Evolutionary conservation across 2,329 filamentous ascomycete genomes (phyloP), one percentile per base, ranked within the genome.

Genomic region (Metarhizium album): DNA sequence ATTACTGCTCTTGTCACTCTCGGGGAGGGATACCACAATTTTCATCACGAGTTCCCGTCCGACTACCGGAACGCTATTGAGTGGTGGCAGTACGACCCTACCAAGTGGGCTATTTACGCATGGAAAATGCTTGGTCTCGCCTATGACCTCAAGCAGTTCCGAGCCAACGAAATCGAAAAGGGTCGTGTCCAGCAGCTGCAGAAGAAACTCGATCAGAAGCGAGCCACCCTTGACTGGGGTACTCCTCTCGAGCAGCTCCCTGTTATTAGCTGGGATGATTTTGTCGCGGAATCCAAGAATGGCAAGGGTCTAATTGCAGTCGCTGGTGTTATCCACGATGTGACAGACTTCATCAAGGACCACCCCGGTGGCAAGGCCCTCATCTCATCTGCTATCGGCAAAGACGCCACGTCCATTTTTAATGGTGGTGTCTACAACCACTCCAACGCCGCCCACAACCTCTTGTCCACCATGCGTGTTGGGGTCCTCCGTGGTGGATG

Each of bases 21-120:
- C 22, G 88, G 88, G 46, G 88, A 90, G 71, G 88, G 88, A 29
- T 94, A 94, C 74, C 88, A 94, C 79, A 94, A 94, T 78, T 94
- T 94, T 79, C 88, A 94, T 73, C 88, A 94, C 77, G 88, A 94
- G 69, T 94, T 94, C 72, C 89, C 89, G 50, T 91, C 87, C 11
- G 88, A 94, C 69, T 94, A 93, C 80, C 87, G 88, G 66, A 94
- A 94, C 67, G 88, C 87, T 55, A 91, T 93, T 59, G 77, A 89
- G 70, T 94, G 88, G 87, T 85, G 83, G 73, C 88, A 94, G 66
- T 94, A 94, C 64, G 88, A 94, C 67, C 88, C 88, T 45, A 94
- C 88, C 67, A 94, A 94, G 75, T 93, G 88, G 87, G 78, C 73
- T 65, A 94, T 94, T 74, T 88, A 83, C 83, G 62, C 75, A 53